Conservation (phyloP, 1,284 basidiomycete genomes). For the Ustilago trichophora region DNA sequence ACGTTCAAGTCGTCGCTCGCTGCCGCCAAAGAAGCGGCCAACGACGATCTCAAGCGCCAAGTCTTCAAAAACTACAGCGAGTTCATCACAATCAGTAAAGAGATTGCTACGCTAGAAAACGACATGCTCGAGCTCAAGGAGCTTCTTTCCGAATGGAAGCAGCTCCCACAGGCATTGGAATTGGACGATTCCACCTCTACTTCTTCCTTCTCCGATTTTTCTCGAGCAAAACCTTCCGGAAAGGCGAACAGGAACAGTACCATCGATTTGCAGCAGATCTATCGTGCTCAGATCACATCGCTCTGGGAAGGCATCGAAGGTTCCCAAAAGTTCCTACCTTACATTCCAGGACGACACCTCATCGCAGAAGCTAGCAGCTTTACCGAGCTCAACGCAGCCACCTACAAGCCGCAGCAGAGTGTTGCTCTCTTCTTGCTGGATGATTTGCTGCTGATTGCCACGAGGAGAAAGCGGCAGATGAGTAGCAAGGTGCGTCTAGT, state of each 20-base stretch:
- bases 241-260: slow-evolving; percentile 41
- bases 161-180: slow-evolving; percentile 58
- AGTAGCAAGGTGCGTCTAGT: slow-evolving; percentile 74
- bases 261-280: slow-evolving; percentile 85
- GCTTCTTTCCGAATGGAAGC: slow-evolving; percentile 86
- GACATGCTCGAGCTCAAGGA: slow-evolving; percentile 98
- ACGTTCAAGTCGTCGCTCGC: slow-evolving; percentile 41
- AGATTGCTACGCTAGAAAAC: slow-evolving; percentile 94
- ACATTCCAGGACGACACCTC: slow-evolving; percentile 87
- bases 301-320: slow-evolving; percentile 92
- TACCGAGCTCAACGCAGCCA: slow-evolving; percentile 87
- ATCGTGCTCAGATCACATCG: slow-evolving; percentile 90
- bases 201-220: slow-evolving; percentile 16
- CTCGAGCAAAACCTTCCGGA: slow-evolving; percentile 6
- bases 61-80: slow-evolving; percentile 77
- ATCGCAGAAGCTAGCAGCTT: slow-evolving; percentile 86
- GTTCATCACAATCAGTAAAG: slow-evolving; percentile 95
- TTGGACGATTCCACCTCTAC: slow-evolving; percentile 46
- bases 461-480: slow-evolving; percentile 68
- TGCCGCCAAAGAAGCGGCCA: slow-evolving; percentile 48
- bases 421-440: slow-evolving; percentile 91
- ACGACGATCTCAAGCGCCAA: slow-evolving; percentile 57
- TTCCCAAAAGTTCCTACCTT: slow-evolving; percentile 93
- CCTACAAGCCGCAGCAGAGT: slow-evolving; percentile 87
- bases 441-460: slow-evolving; percentile 87